phyloP scores from a whole-genome alignment of 106 monocot species.

The Allium fistulosum region DNA sequence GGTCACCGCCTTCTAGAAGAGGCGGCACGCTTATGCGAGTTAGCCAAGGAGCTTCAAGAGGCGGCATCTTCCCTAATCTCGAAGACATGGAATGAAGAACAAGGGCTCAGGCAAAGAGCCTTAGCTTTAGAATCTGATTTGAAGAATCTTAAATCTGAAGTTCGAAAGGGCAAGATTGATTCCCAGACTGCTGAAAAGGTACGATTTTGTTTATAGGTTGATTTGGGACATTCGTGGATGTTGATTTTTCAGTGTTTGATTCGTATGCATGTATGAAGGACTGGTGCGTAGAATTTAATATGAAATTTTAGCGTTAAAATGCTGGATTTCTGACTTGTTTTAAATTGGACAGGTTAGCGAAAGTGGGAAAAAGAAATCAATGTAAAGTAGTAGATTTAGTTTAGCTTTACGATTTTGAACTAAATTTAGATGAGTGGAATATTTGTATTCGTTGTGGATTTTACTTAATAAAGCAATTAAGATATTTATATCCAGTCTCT shows the following conservation, averaged over 20 bases:
- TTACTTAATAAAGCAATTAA: no score
- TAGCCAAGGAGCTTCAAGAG: conserved; percentile 74
- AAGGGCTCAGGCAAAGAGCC: conserved; percentile 67
- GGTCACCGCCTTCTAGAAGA: conserved; percentile 27
- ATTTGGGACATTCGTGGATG: no score
- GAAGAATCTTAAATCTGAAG: conserved; percentile 30
- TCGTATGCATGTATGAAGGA: neutral
- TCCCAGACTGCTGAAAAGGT: conserved; percentile 68
- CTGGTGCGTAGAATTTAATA: neutral
- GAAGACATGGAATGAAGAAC: conserved; percentile 59
- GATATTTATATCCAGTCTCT: no score
- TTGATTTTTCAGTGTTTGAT: neutral
- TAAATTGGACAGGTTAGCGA: no score
- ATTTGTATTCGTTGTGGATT: no score
- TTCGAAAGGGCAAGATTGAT: conserved; percentile 17
- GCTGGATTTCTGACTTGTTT: no score
- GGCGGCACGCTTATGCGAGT: conserved; percentile 40
- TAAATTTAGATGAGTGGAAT: no score
- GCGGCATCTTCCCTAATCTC: conserved; percentile 57
- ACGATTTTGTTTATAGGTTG: neutral
- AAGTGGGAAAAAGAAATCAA: no score
- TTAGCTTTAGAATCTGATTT: conserved; percentile 72
- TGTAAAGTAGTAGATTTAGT: no score
- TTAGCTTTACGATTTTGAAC: no score
- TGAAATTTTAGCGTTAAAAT: no score